Conservation (phyloP, 2,329 filamentous ascomycete species). For the Tolypocladium guangdongense region DNA sequence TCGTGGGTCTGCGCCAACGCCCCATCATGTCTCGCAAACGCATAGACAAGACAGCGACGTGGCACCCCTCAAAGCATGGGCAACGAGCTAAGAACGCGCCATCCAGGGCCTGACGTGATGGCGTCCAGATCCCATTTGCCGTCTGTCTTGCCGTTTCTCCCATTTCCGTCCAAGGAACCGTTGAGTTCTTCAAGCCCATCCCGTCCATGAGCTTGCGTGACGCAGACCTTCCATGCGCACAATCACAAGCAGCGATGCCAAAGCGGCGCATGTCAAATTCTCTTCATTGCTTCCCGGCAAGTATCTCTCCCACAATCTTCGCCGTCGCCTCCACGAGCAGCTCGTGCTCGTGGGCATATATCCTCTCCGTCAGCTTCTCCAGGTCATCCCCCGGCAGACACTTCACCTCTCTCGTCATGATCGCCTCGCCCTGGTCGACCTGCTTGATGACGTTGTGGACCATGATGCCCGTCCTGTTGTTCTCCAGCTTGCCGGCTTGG, state of each 20-base stretch:
- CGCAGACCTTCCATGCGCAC: neutral
- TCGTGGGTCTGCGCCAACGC: too few relatives aligned
- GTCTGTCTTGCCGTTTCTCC: neutral
- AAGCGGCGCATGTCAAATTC: too few relatives aligned
- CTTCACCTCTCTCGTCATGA: conserved; percentile 38
- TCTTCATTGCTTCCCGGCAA: conserved; percentile 3
- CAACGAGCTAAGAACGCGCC: neutral
- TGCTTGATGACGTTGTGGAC: conserved; percentile 73
- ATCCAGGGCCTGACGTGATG: neutral
- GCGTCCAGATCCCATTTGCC: neutral
- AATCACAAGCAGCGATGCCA: neutral
- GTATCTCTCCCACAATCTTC: conserved; percentile 31
- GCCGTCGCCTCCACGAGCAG: conserved; percentile 67
- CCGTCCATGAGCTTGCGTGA: neutral
- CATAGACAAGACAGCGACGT: neutral
- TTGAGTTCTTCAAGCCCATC: neutral
- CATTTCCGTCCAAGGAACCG: neutral
- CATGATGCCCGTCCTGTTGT: conserved; percentile 65
- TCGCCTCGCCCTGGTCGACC: conserved; percentile 69
- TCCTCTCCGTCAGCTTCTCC: conserved; percentile 56
- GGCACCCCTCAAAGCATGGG: neutral
- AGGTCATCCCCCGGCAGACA: conserved; percentile 51
- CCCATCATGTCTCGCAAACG: neutral
- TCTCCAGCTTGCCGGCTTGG: conserved; percentile 48
- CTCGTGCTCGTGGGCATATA: conserved; percentile 67